A percentile compares a stretch with the other conserved stretches of the same genome.
These are phyloP conservation scores for Rhododendron ovatum DNA, from an alignment of 148 eudicot species.

Conservation along the genomic window DNA sequence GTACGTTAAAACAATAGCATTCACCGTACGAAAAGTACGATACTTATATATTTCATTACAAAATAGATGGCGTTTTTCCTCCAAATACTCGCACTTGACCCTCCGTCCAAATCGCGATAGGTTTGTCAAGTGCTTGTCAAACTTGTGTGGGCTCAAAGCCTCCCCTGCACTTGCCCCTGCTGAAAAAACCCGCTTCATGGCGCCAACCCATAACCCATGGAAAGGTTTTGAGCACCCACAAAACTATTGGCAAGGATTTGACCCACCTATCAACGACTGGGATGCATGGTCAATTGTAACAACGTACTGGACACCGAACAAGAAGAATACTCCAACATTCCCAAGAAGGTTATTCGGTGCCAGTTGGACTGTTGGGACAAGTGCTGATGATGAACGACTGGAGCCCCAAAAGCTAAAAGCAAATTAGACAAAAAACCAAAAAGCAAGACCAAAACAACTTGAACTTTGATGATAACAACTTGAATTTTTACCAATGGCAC, in stretches of 20 bases:
- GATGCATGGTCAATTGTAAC: neutral
- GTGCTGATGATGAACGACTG: neutral
- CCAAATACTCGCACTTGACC: neutral
- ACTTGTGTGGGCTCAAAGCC: neutral
- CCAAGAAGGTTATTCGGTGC: neutral
- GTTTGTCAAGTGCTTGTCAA: neutral
- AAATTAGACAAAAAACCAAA: neutral
- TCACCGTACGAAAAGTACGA: neutral
- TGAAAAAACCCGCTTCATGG: neutral
- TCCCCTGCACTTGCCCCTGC: neutral
- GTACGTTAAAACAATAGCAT: neutral
- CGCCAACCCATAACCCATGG: no score
- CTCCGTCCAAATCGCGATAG: neutral
- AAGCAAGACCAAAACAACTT: neutral
- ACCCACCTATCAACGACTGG: no score
- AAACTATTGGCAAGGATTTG: no score
- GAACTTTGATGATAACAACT: neutral
- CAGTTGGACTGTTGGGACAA: neutral
- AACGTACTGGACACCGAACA: neutral
- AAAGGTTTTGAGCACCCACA: no score
- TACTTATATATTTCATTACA: neutral
- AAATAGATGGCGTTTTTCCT: neutral
- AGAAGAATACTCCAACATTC: neutral
- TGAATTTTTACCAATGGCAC: neutral
- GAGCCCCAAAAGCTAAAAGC: neutral